Conservation (phyloP, 495 filamentous ascomycete genomes). For the Cryomyces antarcticus region DNA sequence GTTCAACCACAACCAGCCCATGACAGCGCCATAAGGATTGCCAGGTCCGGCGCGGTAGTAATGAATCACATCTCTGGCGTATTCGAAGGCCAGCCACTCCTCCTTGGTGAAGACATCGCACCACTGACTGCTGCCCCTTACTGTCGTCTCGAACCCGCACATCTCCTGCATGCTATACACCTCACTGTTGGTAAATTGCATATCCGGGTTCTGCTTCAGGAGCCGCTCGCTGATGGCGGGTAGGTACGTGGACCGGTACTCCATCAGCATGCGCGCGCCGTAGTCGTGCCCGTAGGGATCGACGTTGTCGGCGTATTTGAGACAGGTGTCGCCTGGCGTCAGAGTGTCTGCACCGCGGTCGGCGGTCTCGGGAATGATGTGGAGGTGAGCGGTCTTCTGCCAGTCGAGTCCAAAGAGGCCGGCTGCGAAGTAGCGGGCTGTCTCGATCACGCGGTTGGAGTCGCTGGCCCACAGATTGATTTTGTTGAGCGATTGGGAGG, state of each 20-base stretch:
- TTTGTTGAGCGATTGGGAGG: slow-evolving; percentile 1
- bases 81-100: slow-evolving; percentile 38
- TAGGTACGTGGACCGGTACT: slow-evolving; percentile 29
- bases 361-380: slow-evolving; percentile 32
- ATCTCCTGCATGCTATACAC: slow-evolving; percentile 42
- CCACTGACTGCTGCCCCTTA: slow-evolving; percentile 33
- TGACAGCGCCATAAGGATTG: slow-evolving; percentile 31
- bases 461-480: slow-evolving; percentile 34
- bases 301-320: slow-evolving; percentile 26
- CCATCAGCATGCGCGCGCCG: slow-evolving; percentile 24
- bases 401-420: slow-evolving; percentile 36
- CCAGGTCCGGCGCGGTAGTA: slow-evolving; percentile 42
- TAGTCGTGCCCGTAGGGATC: slow-evolving; percentile 27
- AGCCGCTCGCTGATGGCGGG: slow-evolving; percentile 26
- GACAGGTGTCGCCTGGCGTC: slow-evolving; percentile 37
- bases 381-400: slow-evolving; percentile 21
- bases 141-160: slow-evolving; percentile 38
- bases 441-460: slow-evolving; percentile 34
- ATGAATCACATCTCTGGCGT: slow-evolving; percentile 37
- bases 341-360: slow-evolving; percentile 32
- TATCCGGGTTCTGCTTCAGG: slow-evolving; percentile 21
- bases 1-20: slow-evolving; percentile 45
- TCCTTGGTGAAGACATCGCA: slow-evolving; percentile 34
- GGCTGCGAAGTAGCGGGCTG: slow-evolving; percentile 33
- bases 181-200: slow-evolving; percentile 23